These are phyloP conservation scores for Nakazawaea pomicola DNA, from an alignment of 805 yeast genomes.

Conservation along the genomic window DNA sequence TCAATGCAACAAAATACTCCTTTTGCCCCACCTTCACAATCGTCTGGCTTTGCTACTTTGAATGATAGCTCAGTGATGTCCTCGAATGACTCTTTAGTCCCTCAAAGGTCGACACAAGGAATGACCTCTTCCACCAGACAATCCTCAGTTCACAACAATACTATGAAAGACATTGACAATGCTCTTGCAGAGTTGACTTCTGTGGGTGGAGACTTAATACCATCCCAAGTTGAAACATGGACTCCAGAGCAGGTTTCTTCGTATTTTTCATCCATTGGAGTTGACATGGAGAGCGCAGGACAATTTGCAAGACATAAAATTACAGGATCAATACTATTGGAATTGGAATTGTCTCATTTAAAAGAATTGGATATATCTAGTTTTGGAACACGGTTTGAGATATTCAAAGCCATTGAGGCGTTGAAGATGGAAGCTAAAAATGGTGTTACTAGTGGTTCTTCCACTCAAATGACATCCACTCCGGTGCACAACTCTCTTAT, in stretches of 20 bases:
- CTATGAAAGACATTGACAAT: constrained; percentile 68
- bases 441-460: constrained; percentile 1
- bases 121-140: constrained; percentile 19
- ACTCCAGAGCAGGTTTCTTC: constrained; percentile 79
- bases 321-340: constrained; percentile 79
- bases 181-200: constrained; percentile 55
- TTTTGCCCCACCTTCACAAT: background rate
- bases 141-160: constrained; percentile 38
- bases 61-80: background rate
- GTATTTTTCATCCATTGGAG: constrained; percentile 68
- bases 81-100: constrained; percentile 3
- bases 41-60: background rate
- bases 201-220: background rate
- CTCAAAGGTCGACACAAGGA: background rate
- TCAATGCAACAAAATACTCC: constrained; percentile 15
- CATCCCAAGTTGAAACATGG: constrained; percentile 56
- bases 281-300: constrained; percentile 68
- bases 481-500: constrained; percentile 23
- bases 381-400: constrained; percentile 93
- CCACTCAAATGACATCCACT: background rate
- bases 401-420: constrained; percentile 82
- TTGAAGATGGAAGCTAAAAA: constrained; percentile 32
- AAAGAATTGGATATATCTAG: constrained; percentile 90
- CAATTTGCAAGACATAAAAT: constrained; percentile 85
- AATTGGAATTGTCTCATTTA: constrained; percentile 77